Percentiles rank a stretch among this genome's conserved stretches.
phyloP scores from a whole-genome alignment of 352 stramenopile species.

The Phytopythium litorale region DNA sequence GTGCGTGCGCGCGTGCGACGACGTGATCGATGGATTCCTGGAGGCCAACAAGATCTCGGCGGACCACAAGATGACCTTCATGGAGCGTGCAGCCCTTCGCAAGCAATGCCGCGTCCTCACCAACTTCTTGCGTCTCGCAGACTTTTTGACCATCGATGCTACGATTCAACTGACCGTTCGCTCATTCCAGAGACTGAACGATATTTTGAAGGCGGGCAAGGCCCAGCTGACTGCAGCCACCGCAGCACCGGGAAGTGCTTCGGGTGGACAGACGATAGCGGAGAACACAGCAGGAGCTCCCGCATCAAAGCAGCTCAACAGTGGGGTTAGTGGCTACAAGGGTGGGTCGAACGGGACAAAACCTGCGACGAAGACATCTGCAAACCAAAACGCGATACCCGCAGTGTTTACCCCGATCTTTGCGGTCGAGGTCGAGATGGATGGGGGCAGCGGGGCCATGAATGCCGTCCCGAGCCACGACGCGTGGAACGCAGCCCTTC shows the following conservation, averaged over 20 bases:
- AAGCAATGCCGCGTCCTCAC: slow-evolving; percentile 91
- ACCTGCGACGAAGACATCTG: slow-evolving; percentile 9
- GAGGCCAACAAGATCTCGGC: slow-evolving; percentile 89
- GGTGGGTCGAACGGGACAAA: slow-evolving; percentile 5
- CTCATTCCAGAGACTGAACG: slow-evolving; percentile 64
- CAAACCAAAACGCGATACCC: slow-evolving; percentile 7
- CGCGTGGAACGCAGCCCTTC: slow-evolving; percentile 62
- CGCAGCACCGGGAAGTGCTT: neutral
- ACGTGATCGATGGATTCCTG: slow-evolving; percentile 92
- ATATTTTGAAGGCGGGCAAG: slow-evolving; percentile 50
- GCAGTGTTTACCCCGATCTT: slow-evolving; percentile 53
- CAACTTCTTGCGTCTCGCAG: slow-evolving; percentile 89
- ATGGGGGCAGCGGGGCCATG: slow-evolving; percentile 27
- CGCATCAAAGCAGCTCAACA: neutral
- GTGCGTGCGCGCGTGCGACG: slow-evolving; percentile 88
- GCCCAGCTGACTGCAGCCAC: slow-evolving; percentile 12
- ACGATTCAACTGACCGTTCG: slow-evolving; percentile 85
- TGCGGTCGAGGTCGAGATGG: slow-evolving; percentile 63
- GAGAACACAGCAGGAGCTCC: neutral
- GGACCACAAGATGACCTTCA: slow-evolving; percentile 96
- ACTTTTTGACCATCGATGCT: slow-evolving; percentile 90
- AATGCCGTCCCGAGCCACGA: slow-evolving; percentile 62
- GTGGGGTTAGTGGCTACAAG: neutral
- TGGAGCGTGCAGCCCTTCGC: slow-evolving; percentile 90
- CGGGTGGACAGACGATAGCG: neutral